Evolutionary conservation across 176 grass and related monocot species (phyloP), one percentile per base, ranked within the genome.

Genomic region (Zizania latifolia): DNA sequence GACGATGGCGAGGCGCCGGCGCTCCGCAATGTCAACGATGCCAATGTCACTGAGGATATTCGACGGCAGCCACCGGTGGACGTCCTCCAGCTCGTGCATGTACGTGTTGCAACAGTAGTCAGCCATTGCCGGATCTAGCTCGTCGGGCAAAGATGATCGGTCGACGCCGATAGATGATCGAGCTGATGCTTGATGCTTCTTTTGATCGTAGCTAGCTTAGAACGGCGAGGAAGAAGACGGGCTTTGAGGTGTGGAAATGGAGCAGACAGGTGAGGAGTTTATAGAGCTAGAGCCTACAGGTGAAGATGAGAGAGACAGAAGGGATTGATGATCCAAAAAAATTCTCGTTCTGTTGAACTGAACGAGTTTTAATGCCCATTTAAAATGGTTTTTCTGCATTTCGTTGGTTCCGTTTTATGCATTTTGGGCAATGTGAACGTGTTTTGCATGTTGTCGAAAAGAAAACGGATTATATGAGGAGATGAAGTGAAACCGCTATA

Each of bases 81-180:
- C 19, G 6, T 69, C 50, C 5, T 75, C 38, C 35, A 81, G 11
- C 37, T 37, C 39, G 2, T 10, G 33, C 3, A 1, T 61, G 8
- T 61, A n/a, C 19, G 33, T 36, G n/a, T n/a, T 33, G 31, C 10
- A 21, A 29, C 13, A 28, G 51, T 15, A 4, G 4, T 9, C 21
- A 71, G 65, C 28, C 68, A 81, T 72, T 39, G 46, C 2, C 36
- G 36, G 36, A n/a, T n/a, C n/a, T n/a, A n/a, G n/a, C n/a, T n/a
- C 4, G 16, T 17, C 4, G 15, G 2, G 9, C 34, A 33, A 33
- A 72, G 68, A 32, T 35, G 32, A 8, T 54, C 6, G 19, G 16
- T 53, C 44, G 5, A 59, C 26, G 14, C 17, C 13, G 34, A 24
- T 3, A 3, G 50, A n/a, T 15, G 37, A 72, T 54, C 32, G 14